These are phyloP conservation scores for Podila epicladia DNA, from an alignment of 192 early-diverging fungal species.

Conservation along the genomic window DNA sequence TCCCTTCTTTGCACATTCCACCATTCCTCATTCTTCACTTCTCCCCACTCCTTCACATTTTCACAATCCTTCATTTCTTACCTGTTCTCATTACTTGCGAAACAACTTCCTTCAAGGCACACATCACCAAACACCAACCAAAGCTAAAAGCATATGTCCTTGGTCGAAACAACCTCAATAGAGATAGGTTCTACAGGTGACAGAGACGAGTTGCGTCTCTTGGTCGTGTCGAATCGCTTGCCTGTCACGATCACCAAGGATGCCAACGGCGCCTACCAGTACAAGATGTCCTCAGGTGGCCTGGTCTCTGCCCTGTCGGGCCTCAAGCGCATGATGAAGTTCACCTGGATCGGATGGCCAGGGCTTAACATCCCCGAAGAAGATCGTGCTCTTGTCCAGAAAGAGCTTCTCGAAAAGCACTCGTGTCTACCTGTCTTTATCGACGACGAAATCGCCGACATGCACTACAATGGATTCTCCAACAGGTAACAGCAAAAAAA, in stretches of 20 bases:
- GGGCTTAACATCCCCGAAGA: slow-evolving; percentile 86
- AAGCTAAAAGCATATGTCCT: slow-evolving; percentile 1
- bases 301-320: slow-evolving; percentile 95
- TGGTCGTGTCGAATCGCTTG: slow-evolving; percentile 96
- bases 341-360: slow-evolving; percentile 99
- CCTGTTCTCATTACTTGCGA: neutral
- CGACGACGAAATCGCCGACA: slow-evolving; percentile 90
- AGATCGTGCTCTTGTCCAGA: slow-evolving; percentile 75
- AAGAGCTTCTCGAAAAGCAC: slow-evolving; percentile 79
- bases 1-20: slow-evolving; percentile 2
- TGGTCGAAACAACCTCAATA: neutral
- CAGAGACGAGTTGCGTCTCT: slow-evolving; percentile 62
- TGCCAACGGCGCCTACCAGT: slow-evolving; percentile 60
- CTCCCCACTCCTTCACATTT: neutral
- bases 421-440: slow-evolving; percentile 95
- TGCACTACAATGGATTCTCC: slow-evolving; percentile 99
- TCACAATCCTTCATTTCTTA: neutral
- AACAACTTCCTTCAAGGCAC: too few species aligned
- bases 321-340: slow-evolving; percentile 93
- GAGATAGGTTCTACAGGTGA: neutral
- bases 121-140: neutral
- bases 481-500: slow-evolving; percentile 65
- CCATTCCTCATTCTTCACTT: neutral
- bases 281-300: slow-evolving; percentile 93
- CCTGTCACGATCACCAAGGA: slow-evolving; percentile 90